phyloP scores from a whole-genome alignment of 306 rosid species.

The Prunus mongolica region DNA sequence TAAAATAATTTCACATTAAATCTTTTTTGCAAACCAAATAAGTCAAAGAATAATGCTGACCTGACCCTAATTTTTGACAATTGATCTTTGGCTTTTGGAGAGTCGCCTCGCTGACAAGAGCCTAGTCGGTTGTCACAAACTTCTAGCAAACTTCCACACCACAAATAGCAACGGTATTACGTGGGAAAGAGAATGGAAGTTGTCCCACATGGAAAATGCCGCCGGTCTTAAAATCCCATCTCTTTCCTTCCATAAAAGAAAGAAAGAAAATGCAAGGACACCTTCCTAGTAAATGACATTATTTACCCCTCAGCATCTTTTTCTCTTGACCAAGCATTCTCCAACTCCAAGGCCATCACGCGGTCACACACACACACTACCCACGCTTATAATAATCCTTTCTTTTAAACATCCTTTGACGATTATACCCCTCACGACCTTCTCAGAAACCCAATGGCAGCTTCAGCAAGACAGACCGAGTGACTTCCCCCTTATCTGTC shows the following conservation, averaged over 20 bases:
- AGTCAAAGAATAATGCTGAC: too few species aligned
- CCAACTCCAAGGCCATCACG: neutral
- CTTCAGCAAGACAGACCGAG: conserved; percentile 9
- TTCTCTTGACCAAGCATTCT: neutral
- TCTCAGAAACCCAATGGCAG: conserved; percentile 38
- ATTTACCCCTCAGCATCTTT: neutral
- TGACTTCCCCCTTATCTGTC: conserved; percentile 19
- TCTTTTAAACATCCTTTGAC: conserved; percentile 16
- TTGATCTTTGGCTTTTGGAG: too few species aligned
- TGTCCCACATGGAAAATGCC: too few species aligned
- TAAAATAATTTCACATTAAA: too few species aligned
- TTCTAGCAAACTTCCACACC: neutral
- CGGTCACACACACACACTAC: too few species aligned
- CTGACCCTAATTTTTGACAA: too few species aligned
- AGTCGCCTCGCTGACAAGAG: too few species aligned
- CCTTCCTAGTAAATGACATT: neutral
- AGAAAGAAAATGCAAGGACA: neutral
- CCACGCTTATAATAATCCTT: neutral
- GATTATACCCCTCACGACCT: conserved; percentile 33
- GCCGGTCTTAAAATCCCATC: neutral
- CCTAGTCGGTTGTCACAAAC: too few species aligned
- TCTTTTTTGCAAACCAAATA: too few species aligned
- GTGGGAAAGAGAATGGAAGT: neutral
- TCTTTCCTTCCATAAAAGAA: neutral
- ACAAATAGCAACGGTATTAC: neutral